These are phyloP conservation scores for Fraxinus albicans DNA, from an alignment of 305 asterid species.

Conservation along the genomic window DNA sequence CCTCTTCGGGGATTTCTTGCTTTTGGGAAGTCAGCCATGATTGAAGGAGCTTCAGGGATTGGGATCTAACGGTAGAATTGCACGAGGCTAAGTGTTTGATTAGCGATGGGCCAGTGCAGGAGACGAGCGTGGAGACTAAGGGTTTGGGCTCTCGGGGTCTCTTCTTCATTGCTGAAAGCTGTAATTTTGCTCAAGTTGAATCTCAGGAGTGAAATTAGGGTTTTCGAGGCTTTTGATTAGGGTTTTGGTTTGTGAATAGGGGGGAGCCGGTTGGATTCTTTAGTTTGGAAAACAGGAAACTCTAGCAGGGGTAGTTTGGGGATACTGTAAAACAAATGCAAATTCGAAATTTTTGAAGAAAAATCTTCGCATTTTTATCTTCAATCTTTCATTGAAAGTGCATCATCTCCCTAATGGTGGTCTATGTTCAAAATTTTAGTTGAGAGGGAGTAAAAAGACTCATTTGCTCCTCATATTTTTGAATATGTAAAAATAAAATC, in stretches of 20 bases:
- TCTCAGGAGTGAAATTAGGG: neutral
- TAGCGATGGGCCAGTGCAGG: conserved; percentile 54
- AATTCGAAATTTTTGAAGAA: neutral
- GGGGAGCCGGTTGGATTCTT: neutral
- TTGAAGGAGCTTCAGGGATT: conserved; percentile 60
- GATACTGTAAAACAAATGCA: neutral
- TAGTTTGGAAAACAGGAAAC: neutral
- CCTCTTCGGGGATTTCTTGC: conserved; percentile 51
- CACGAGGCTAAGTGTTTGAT: conserved; percentile 75
- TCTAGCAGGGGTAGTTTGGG: neutral
- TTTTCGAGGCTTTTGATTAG: neutral
- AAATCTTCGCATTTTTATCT: neutral
- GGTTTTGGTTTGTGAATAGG: neutral
- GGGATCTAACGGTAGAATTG: conserved; percentile 73
- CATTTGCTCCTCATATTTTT: neutral
- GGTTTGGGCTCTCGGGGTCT: conserved; percentile 64
- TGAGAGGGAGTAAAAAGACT: neutral
- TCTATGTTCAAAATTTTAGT: neutral
- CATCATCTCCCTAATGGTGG: neutral
- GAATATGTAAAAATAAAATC: no score
- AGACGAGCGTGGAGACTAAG: conserved; percentile 43
- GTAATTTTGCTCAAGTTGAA: neutral
- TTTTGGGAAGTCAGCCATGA: conserved; percentile 60
- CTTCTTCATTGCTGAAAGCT: conserved; percentile 61
- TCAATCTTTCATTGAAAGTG: neutral